phyloP scores from a whole-genome alignment of 306 rosid genomes.

The Senna siamea region DNA sequence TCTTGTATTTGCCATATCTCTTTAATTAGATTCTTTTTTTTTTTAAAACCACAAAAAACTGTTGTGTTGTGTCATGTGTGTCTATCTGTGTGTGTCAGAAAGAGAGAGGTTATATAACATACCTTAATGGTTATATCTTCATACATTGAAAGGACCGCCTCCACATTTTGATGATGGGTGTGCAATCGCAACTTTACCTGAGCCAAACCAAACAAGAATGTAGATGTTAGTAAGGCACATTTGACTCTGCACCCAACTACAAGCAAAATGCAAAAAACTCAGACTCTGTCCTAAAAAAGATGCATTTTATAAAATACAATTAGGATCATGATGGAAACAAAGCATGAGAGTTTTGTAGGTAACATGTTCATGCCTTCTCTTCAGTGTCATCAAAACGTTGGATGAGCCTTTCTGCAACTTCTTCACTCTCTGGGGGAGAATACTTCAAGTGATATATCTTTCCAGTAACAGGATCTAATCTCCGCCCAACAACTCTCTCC shows the following conservation, averaged over 20 bases:
- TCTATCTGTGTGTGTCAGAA: not conserved
- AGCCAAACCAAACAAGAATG: conserved; percentile 31
- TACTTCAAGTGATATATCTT: conserved; percentile 91
- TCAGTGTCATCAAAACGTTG: conserved; percentile 95
- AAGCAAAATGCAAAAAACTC: conserved; percentile 2
- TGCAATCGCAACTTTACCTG: conserved; percentile 84
- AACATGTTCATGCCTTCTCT: conserved; percentile 64
- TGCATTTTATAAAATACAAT: conserved; percentile 11
- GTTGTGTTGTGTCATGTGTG: not conserved
- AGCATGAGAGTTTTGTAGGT: conserved; percentile 15
- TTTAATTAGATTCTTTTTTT: too few species aligned
- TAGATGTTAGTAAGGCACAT: conserved; percentile 24
- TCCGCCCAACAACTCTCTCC: conserved; percentile 92
- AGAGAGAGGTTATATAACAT: conserved; percentile 27
- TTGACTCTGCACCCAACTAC: conserved; percentile 12
- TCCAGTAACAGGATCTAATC: conserved; percentile 92
- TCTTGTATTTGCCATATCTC: too few species aligned
- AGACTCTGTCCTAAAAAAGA: conserved; percentile 4
- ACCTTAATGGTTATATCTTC: conserved; percentile 70
- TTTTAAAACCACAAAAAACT: too few species aligned
- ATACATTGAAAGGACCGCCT: conserved; percentile 81
- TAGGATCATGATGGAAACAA: not conserved
- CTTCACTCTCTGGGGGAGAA: conserved; percentile 84
- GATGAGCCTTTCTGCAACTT: conserved; percentile 85
- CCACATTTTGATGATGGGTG: conserved; percentile 92